Evolutionary conservation across 2,329 filamentous ascomycete genomes (phyloP), one percentile per base, ranked within the genome.

Genomic region (Fusarium sp.): DNA sequence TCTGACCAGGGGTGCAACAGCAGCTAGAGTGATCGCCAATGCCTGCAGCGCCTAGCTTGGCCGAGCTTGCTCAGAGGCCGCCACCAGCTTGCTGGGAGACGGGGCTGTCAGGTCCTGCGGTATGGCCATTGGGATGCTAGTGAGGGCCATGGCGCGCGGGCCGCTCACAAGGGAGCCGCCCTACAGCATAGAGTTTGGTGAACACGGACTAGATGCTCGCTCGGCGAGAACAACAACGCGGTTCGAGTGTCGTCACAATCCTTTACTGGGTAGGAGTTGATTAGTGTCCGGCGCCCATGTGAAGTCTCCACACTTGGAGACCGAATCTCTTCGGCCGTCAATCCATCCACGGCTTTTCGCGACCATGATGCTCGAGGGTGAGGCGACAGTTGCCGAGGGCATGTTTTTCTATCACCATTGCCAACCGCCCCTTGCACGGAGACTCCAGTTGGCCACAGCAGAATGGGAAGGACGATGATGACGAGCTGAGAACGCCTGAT

Each of bases 21-120:
- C 42, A 65, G 31, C 66, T 69, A 72, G 68, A 75, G 57, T 68
- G 77, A 78, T 79, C 68, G 68, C 57, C 75, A 73, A 70, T 73
- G 71, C 72, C 61, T 75, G 76, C 73, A 78, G 70, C 66, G 58
- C 68, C 69, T 72, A 68, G 57, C 31, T 65, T 58, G 18, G 47
- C 56, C 29, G 35, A 67, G 54, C 29, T 64, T 18, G 33, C 62
- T 73, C 65, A 72, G 54, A 71, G 69, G 61, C 68, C 57, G 50
- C 45, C 68, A 65, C 57, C 33, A 56, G 40, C 62, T 22, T 63
- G 25, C 45, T 52, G 42, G 57, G 68, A 52, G 65, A 66, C 71
- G 65, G 61, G 58, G 57, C 56, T 70, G 63, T 69, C 35, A 75
- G 70, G 65, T 66, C 73, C 64, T 74, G 70, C 67, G 75, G 54